Evolutionary conservation across 768 basidiomycete genomes (phyloP).

Genomic region (Lentinula edodes): DNA sequence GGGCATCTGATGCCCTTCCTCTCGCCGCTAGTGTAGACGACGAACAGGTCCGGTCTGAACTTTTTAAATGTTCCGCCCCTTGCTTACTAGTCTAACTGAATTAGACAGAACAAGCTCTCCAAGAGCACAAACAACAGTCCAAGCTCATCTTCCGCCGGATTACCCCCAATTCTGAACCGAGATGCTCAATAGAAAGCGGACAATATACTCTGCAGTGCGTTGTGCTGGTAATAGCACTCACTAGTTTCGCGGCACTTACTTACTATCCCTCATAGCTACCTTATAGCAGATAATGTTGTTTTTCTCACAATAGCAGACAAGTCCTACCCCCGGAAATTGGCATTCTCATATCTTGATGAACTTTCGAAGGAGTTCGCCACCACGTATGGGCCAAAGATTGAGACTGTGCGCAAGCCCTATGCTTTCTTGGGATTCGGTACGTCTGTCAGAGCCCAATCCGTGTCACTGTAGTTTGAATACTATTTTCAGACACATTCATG

Average conservation of each 20-base stretch:
- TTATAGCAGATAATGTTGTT: constrained; percentile 90
- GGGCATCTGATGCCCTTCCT: constrained; percentile 83
- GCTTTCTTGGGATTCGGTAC: constrained; percentile 97
- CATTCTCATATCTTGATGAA: constrained; percentile 96
- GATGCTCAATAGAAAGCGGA: constrained; percentile 95
- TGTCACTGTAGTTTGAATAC: not conserved
- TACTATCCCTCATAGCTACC: constrained; percentile 62
- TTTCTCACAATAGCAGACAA: constrained; percentile 95
- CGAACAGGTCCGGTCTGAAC: constrained; percentile 62
- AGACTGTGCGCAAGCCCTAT: constrained; percentile 91
- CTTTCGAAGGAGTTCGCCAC: constrained; percentile 92
- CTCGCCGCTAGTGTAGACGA: constrained; percentile 96
- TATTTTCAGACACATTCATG: constrained; percentile 90
- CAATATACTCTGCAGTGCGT: constrained; percentile 94
- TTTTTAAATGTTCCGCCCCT: not conserved
- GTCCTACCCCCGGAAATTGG: constrained; percentile 94
- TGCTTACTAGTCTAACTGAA: constrained; percentile 3
- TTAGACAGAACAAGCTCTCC: constrained; percentile 89
- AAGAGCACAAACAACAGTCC: constrained; percentile 98
- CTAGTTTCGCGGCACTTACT: not conserved
- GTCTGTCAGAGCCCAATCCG: constrained; percentile 22
- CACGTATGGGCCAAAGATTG: constrained; percentile 91
- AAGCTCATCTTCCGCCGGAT: constrained; percentile 95
- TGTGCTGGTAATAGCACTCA: constrained; percentile 6
- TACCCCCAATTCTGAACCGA: constrained; percentile 89